Percentiles rank a stretch among this genome's conserved stretches.
Evolutionary conservation across 1,284 basidiomycete species (phyloP).

Genomic region (Malassezia nana): DNA sequence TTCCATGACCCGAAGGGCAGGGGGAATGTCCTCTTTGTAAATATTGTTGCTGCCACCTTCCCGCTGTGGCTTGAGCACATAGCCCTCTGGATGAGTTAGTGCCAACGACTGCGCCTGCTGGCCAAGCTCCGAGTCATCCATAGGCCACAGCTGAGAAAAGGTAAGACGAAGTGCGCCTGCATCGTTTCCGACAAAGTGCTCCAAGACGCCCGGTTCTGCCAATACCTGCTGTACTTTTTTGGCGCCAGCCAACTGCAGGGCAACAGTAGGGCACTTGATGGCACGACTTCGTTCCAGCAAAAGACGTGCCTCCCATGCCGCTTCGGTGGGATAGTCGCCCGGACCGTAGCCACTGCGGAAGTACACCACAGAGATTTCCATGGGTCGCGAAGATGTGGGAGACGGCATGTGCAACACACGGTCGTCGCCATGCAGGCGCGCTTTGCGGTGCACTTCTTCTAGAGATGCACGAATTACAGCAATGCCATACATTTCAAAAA

Average conservation of each 20-base stretch:
- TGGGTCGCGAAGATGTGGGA: constrained; percentile 1
- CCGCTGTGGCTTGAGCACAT: constrained; percentile 88
- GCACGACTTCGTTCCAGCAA: constrained; percentile 67
- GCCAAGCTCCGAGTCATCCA: constrained; percentile 51
- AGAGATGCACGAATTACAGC: constrained; percentile 28
- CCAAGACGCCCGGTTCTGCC: constrained; percentile 63
- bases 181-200: constrained; percentile 54
- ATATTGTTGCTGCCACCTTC: constrained; percentile 97
- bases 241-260: constrained; percentile 82
- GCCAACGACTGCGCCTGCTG: constrained; percentile 56
- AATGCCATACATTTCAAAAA: constrained; percentile 57
- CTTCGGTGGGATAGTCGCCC: constrained; percentile 61
- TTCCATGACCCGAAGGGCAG: constrained; percentile 60
- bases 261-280: constrained; percentile 85
- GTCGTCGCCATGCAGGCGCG: constrained; percentile 3
- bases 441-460: constrained; percentile 21
- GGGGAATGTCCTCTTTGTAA: constrained; percentile 71
- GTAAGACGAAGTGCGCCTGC: constrained; percentile 20
- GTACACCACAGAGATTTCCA: constrained; percentile 74
- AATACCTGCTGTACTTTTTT: constrained; percentile 94
- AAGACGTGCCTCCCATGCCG: constrained; percentile 63
- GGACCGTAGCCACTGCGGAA: constrained; percentile 81
- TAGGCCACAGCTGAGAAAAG: constrained; percentile 36
- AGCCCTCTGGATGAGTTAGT: constrained; percentile 52
- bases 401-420: constrained; percentile 6